Evolutionary conservation across 176 grass and related monocot species (phyloP).

Genomic region (Phyllostachys edulis): DNA sequence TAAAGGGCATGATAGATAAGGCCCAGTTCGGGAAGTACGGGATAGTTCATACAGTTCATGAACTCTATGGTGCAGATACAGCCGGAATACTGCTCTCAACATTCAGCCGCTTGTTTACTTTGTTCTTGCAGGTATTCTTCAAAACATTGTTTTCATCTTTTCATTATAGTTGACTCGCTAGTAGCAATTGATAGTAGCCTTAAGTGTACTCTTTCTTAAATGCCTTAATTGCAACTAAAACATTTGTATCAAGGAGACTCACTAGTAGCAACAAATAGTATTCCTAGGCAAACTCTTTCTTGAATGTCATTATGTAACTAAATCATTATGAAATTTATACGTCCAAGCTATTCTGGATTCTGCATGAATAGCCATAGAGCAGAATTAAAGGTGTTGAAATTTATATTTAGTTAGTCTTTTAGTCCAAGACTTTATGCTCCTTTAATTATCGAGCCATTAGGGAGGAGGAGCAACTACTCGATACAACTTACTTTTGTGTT

Average conservation of each 20-base stretch:
- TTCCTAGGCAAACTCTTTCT: background rate
- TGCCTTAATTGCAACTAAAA: background rate
- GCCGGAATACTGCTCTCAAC: slow-evolving; percentile 77
- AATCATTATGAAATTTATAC: background rate
- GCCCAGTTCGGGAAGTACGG: slow-evolving; percentile 78
- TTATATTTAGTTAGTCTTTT: background rate
- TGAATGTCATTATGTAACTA: background rate
- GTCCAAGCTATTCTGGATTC: background rate
- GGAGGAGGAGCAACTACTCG: background rate
- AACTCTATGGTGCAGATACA: slow-evolving; percentile 79
- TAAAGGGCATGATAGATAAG: slow-evolving; percentile 95
- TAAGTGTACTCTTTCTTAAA: slow-evolving; percentile 1
- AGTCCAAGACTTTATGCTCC: background rate
- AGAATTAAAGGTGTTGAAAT: background rate
- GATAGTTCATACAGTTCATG: slow-evolving; percentile 89
- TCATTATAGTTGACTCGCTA: background rate
- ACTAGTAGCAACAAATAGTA: background rate
- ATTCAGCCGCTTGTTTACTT: slow-evolving; percentile 91
- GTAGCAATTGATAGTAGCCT: background rate
- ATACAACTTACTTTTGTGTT: background rate
- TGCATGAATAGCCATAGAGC: background rate
- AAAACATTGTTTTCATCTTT: slow-evolving; percentile 2
- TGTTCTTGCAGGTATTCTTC: slow-evolving; percentile 76
- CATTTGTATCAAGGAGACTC: background rate
- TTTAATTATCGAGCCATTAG: background rate